Evolutionary conservation across 495 filamentous ascomycete genomes (phyloP).

Genomic region (Staphylotrichum tortipilum): DNA sequence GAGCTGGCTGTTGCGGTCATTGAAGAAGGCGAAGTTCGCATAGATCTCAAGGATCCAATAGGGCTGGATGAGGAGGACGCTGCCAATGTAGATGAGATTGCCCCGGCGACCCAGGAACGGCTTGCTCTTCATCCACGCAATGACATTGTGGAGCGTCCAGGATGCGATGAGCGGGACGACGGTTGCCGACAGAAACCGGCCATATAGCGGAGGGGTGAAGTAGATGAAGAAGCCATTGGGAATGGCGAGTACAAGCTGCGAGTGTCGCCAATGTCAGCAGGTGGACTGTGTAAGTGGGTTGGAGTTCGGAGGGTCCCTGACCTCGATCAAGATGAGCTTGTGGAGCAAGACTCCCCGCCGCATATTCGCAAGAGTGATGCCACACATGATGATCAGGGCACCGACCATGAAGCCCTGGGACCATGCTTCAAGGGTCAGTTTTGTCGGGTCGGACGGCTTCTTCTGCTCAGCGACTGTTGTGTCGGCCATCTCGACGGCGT

Average conservation of each 20-base stretch:
- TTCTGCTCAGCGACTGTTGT: neutral
- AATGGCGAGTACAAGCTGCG: neutral
- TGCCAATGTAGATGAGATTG: constrained; percentile 3
- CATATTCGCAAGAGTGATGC: constrained; percentile 2
- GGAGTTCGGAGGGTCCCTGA: neutral
- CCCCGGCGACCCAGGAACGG: neutral
- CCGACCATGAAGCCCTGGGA: constrained; percentile 5
- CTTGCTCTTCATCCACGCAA: constrained; percentile 4
- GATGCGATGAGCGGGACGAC: constrained; percentile 2
- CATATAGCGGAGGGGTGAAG: neutral
- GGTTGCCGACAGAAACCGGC: neutral
- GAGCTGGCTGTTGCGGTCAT: neutral
- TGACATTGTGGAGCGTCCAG: constrained; percentile 3
- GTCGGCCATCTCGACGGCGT: neutral
- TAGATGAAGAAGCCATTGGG: constrained; percentile 2
- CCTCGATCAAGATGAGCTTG: constrained; percentile 3
- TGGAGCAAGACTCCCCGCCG: constrained; percentile 1
- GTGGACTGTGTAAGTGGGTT: neutral
- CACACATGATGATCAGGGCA: constrained; percentile 3
- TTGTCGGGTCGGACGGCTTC: neutral
- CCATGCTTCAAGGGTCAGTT: neutral
- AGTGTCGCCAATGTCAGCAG: neutral
- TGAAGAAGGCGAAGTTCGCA: constrained; percentile 1
- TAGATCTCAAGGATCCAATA: constrained; percentile 3
- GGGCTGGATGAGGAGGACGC: neutral